Percentiles rank a stretch among this genome's conserved stretches.
Evolutionary conservation across 2,329 filamentous ascomycete species (phyloP).

Genomic region (Xylaria sp.): DNA sequence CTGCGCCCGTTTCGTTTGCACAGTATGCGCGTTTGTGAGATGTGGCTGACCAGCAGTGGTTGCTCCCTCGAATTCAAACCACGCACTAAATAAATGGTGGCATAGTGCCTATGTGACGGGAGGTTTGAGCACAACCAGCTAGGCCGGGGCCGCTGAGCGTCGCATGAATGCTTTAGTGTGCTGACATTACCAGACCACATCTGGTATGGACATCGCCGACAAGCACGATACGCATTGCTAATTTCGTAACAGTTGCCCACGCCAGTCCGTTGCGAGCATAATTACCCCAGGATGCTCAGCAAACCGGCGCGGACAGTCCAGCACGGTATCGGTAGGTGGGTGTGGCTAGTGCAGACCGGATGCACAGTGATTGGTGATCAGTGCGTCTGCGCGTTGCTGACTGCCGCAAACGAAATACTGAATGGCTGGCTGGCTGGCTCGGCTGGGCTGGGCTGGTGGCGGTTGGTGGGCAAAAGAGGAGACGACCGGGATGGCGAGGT

Average conservation of each 20-base stretch:
- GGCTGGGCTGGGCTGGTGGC: background rate
- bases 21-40: background rate
- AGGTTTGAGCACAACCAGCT: too few relatives aligned
- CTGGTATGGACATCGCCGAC: background rate
- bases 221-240: conserved; percentile 4
- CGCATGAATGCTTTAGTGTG: conserved; percentile 16
- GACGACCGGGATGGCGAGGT: background rate
- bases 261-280: background rate
- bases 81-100: too few relatives aligned
- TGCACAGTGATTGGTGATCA: conserved; percentile 15
- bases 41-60: background rate
- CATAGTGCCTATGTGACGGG: too few relatives aligned
- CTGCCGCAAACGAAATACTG: conserved; percentile 11
- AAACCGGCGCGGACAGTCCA: background rate
- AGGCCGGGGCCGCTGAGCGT: too few relatives aligned
- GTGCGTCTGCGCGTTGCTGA: conserved; percentile 15
- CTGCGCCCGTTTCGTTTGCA: background rate
- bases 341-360: conserved; percentile 15
- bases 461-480: background rate
- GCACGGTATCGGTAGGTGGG: background rate
- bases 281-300: conserved; percentile 11
- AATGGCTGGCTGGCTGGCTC: too few relatives aligned
- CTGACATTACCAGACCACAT: conserved; percentile 22
- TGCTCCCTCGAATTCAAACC: background rate
- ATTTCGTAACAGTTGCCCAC: conserved; percentile 8